Base-by-base conservation (phyloP, 805 yeast species). In the Pichia nanzhaoensis region DNA sequence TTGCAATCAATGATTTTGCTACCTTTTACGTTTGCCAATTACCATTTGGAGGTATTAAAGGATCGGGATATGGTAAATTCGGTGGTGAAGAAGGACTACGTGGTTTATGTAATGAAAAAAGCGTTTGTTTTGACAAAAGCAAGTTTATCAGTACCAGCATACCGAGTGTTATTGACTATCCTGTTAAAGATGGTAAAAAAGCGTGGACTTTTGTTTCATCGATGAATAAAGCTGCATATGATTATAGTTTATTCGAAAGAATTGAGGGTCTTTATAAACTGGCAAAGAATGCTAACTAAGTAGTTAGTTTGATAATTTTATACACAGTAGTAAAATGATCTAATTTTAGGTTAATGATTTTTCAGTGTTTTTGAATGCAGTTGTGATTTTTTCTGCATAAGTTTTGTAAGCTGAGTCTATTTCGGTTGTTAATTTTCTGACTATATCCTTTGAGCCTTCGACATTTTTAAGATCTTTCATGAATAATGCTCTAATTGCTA, bases 31-130 rank as follows among this genome's bases (percentile, higher is more conserved):
- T 93, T 31, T 90, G 96, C 54, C 99, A 93, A 66, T 71, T 93
- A 54, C 99, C 99, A 28, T 93, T 93, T 66, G 99, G 99, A 44
- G 99, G 99, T 27, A 77, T 77, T 22, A 82, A 82, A 54, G 93
- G 89, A 38, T 84, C 95, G 5, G 99, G 99, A 0, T 93, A 89
- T 59, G 99, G 99, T 46, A 91, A 91, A 61, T 93, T 93, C 68
- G 96, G 96, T 19, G 99, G 99, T 39, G 95, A 84, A 60, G 99
- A 93, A 70, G 99, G 99, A 2, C 71, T 93, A 36, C 77, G 87
- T 34, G 97, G 96, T 0, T 69, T 93, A 37, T 91, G 98, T 62
- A 73, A 80, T 46, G 85, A 88, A 44, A 93, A 93, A 60, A 80
- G 95, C 37, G 77, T 93, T 3, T 89, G 96, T 49, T 84, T 77